phyloP scores from a whole-genome alignment of 2,329 filamentous ascomycete species.

The Beauveria caledonica region DNA sequence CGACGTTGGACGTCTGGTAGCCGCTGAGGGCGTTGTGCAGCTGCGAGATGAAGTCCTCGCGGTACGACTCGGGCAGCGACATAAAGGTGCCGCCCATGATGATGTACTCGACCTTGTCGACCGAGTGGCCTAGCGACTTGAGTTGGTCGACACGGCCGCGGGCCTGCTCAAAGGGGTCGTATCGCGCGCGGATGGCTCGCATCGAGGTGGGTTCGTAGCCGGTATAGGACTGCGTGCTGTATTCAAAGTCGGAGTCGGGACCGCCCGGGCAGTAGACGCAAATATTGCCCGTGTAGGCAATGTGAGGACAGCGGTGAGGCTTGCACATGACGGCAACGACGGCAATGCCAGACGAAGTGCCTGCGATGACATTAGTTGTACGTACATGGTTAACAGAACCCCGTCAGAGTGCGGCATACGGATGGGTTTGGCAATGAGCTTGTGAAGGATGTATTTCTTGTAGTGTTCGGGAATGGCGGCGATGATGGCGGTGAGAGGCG shows the following conservation, averaged over 20 bases:
- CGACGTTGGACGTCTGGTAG: constrained; percentile 88
- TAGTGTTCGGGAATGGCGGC: constrained; percentile 98
- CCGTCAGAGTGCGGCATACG: constrained; percentile 35
- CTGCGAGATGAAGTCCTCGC: constrained; percentile 89
- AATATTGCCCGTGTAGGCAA: constrained; percentile 97
- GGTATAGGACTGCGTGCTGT: constrained; percentile 97
- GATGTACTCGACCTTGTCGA: constrained; percentile 99
- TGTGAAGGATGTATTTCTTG: constrained; percentile 97
- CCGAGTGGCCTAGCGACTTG: constrained; percentile 87
- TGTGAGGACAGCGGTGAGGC: constrained; percentile 93
- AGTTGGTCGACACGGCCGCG: constrained; percentile 94
- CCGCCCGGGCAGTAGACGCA: constrained; percentile 98
- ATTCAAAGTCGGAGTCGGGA: constrained; percentile 97
- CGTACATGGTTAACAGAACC: neutral
- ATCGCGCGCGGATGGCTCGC: constrained; percentile 92
- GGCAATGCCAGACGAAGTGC: constrained; percentile 92
- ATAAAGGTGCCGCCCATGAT: constrained; percentile 99
- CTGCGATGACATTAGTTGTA: constrained; percentile 30
- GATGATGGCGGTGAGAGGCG: constrained; percentile 92
- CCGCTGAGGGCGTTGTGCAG: constrained; percentile 95
- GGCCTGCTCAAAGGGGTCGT: constrained; percentile 97
- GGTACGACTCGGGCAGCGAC: constrained; percentile 82
- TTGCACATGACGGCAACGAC: constrained; percentile 99
- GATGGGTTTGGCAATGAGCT: constrained; percentile 94
- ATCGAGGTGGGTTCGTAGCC: constrained; percentile 98